Evolutionary conservation across 2,329 filamentous ascomycete genomes (phyloP).

Genomic region (Neophaeococcomyces mojaviensis): DNA sequence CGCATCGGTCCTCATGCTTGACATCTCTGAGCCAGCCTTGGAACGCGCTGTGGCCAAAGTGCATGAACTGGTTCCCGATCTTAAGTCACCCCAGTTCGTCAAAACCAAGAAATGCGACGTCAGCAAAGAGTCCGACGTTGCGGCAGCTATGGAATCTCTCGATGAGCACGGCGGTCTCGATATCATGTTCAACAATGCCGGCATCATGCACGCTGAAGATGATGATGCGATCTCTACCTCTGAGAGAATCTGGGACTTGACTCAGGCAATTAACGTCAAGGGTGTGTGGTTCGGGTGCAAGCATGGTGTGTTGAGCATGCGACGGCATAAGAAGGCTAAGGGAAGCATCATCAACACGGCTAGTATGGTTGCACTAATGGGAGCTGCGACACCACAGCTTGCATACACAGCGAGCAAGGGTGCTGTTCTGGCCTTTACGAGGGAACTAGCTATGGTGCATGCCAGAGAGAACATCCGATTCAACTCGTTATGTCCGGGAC

Average conservation of each 20-base stretch:
- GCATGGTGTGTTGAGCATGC: slow-evolving; percentile 75
- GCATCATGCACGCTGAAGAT: slow-evolving; percentile 86
- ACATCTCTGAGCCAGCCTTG: slow-evolving; percentile 72
- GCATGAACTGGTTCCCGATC: slow-evolving; percentile 60
- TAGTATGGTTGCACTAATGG: slow-evolving; percentile 22
- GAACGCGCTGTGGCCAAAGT: slow-evolving; percentile 70
- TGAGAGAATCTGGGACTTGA: slow-evolving; percentile 89
- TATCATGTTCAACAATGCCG: slow-evolving; percentile 94
- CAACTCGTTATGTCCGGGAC: slow-evolving; percentile 83
- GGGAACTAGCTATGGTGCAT: slow-evolving; percentile 86
- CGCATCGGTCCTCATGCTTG: slow-evolving; percentile 74
- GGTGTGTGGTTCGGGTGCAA: slow-evolving; percentile 96
- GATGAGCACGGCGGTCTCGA: slow-evolving; percentile 84
- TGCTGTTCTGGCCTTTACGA: slow-evolving; percentile 80
- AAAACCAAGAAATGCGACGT: slow-evolving; percentile 68
- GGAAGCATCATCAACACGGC: slow-evolving; percentile 42
- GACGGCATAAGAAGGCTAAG: slow-evolving; percentile 68
- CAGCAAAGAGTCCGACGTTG: slow-evolving; percentile 72
- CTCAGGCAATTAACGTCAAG: slow-evolving; percentile 92
- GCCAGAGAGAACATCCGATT: slow-evolving; percentile 84
- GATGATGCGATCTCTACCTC: slow-evolving; percentile 74
- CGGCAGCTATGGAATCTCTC: slow-evolving; percentile 64
- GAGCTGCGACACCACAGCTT: slow-evolving; percentile 23
- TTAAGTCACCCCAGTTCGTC: slow-evolving; percentile 36
- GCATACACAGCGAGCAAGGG: slow-evolving; percentile 94